Evolutionary conservation across 352 stramenopile genomes (phyloP).

Genomic region (Globisporangium mamillatum): DNA sequence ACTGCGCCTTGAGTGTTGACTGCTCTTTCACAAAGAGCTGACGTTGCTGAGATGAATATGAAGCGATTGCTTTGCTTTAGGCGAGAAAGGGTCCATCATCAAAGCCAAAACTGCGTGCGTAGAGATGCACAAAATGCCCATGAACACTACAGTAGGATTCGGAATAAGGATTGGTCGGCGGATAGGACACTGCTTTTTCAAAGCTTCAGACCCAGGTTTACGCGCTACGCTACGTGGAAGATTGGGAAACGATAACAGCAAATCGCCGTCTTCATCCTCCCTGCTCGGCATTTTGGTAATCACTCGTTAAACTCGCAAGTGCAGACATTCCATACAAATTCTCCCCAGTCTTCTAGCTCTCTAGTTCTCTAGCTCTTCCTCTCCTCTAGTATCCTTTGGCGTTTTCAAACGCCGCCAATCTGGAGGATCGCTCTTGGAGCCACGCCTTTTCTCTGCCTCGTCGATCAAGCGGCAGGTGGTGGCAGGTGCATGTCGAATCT

Average conservation of each 20-base stretch:
- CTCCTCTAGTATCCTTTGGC: neutral
- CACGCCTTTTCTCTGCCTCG: neutral
- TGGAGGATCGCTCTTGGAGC: neutral
- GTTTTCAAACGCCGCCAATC: neutral
- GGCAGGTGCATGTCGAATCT: neutral
- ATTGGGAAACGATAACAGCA: neutral
- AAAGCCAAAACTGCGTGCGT: neutral
- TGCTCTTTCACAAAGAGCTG: no score
- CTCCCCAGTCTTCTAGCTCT: neutral
- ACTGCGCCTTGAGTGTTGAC: no score
- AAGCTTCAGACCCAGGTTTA: neutral
- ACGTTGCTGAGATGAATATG: no score
- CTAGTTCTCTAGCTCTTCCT: neutral
- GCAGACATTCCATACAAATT: neutral
- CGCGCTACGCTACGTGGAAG: neutral
- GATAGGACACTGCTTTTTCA: neutral
- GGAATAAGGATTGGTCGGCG: neutral
- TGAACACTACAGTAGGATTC: neutral
- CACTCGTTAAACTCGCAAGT: neutral
- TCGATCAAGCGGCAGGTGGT: neutral
- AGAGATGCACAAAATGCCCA: neutral
- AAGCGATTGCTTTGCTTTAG: neutral
- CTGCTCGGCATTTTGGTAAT: neutral
- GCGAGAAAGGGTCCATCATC: neutral
- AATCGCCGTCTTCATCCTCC: neutral